phyloP scores from a whole-genome alignment of 2,329 filamentous ascomycete genomes.

The Albifimbria verrucaria region DNA sequence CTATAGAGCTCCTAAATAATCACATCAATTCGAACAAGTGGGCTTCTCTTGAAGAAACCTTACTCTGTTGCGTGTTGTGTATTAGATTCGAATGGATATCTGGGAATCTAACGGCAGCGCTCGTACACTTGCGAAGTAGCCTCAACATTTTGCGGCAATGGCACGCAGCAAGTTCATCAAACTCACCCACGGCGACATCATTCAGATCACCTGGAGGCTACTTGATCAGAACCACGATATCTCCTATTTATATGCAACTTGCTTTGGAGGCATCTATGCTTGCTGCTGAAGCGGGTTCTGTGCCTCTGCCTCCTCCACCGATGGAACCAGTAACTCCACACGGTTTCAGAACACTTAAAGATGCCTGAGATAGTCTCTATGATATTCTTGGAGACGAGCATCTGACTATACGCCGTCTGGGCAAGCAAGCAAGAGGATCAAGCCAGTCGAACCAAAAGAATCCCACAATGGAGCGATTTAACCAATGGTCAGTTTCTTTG shows the following conservation, averaged over 20 bases:
- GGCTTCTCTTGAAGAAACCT: background rate
- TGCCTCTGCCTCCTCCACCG: background rate
- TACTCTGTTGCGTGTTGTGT: slow-evolving; percentile 1
- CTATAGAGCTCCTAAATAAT: background rate
- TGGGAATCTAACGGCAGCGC: background rate
- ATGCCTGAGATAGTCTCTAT: slow-evolving; percentile 1
- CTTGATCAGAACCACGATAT: background rate
- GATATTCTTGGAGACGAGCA: slow-evolving; percentile 1
- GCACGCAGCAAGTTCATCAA: background rate
- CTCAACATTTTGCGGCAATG: slow-evolving; percentile 1
- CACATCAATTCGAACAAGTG: slow-evolving; percentile 2
- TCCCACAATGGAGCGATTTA: background rate
- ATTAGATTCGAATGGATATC: background rate
- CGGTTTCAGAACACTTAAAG: background rate
- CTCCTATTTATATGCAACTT: background rate
- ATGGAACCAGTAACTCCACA: background rate
- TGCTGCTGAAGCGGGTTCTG: background rate
- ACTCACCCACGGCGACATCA: background rate
- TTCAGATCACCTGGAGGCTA: slow-evolving; percentile 2
- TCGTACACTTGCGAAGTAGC: slow-evolving; percentile 1
- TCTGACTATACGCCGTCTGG: background rate
- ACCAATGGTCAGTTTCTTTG: background rate
- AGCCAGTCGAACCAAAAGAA: background rate
- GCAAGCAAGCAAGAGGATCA: background rate
- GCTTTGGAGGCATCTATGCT: slow-evolving; percentile 2